These are phyloP conservation scores for Penicillium fuscoglaucum DNA, from an alignment of 2,329 filamentous ascomycete genomes.

Conservation along the genomic window DNA sequence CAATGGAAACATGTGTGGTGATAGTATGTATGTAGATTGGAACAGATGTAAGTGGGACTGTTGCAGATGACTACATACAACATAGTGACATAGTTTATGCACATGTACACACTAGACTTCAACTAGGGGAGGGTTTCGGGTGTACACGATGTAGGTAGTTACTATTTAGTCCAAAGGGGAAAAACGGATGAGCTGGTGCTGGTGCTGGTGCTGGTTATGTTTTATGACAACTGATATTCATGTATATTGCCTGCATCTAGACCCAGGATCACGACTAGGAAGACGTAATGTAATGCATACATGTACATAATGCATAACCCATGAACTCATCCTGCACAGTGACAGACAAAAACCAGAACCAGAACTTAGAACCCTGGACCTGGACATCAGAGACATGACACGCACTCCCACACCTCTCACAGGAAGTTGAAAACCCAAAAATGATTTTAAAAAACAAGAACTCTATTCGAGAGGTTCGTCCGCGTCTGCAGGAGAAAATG, in stretches of 20 bases:
- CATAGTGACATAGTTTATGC: neutral
- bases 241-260: neutral
- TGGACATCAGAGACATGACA: neutral
- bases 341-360: neutral
- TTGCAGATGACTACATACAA: neutral
- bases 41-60: neutral
- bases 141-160: neutral
- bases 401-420: neutral
- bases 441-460: neutral
- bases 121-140: neutral
- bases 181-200: no score
- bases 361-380: neutral
- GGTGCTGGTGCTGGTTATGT: neutral
- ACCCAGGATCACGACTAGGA: neutral
- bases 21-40: neutral
- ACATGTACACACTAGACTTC: neutral
- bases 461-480: constrained; percentile 23
- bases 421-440: neutral
- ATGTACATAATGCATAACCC: constrained; percentile 2
- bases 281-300: neutral
- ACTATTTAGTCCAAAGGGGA: no score
- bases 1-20: neutral
- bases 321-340: neutral
- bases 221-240: neutral
- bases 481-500: constrained; percentile 2